These are phyloP conservation scores for Cicer cuneatum DNA, from an alignment of 306 rosid genomes.

Conservation along the genomic window DNA sequence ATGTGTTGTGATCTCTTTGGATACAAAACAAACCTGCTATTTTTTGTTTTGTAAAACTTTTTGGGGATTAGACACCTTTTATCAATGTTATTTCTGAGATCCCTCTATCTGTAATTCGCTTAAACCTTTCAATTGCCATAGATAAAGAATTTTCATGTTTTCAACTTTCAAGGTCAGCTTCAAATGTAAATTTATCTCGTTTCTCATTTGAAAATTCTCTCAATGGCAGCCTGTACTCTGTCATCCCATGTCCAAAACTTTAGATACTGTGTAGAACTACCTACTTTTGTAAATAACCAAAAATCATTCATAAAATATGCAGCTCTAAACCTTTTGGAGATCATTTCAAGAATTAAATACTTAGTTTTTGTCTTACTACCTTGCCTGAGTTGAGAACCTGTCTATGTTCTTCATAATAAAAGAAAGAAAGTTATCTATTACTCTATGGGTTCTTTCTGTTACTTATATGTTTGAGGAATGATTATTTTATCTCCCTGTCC, in stretches of 20 bases:
- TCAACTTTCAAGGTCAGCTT: constrained; percentile 28
- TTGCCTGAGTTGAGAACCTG: constrained; percentile 14
- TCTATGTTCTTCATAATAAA: neutral
- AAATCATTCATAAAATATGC: neutral
- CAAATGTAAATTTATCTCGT: neutral
- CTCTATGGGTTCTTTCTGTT: constrained; percentile 6
- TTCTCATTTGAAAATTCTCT: constrained; percentile 24
- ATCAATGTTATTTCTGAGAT: neutral
- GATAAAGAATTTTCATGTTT: neutral
- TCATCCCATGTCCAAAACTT: constrained; percentile 5
- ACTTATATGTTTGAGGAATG: neutral
- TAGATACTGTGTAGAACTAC: neutral
- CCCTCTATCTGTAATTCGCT: neutral
- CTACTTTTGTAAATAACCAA: neutral
- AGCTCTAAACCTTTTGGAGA: constrained; percentile 1
- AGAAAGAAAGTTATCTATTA: neutral
- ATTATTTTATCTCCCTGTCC: constrained; percentile 20
- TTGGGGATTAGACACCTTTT: constrained; percentile 19
- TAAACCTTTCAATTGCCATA: neutral
- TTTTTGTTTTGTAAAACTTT: neutral
- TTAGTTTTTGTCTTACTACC: neutral
- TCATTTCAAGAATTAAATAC: neutral
- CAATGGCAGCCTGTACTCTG: constrained; percentile 11
- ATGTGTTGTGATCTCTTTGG: neutral
- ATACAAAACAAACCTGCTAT: neutral